Conservation (phyloP, 306 rosid genomes). For the Lithocarpus polystachyus region DNA sequence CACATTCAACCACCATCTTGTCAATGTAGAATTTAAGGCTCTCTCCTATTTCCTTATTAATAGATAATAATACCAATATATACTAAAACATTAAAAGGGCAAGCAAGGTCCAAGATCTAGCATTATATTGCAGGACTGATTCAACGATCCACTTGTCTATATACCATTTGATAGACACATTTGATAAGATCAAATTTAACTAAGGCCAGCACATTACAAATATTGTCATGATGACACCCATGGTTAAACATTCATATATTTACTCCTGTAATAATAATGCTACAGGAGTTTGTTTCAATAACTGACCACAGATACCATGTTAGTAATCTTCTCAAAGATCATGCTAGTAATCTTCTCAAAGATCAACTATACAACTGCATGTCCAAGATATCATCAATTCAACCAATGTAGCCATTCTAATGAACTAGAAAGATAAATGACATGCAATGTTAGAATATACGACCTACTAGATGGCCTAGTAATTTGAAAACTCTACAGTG, state of each 20-base stretch:
- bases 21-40: slow-evolving; percentile 14
- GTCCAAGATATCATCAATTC: not conserved
- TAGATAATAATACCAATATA: not conserved
- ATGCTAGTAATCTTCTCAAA: not conserved
- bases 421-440: not conserved
- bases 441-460: not conserved
- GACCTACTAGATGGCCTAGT: not conserved
- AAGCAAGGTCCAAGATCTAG: not conserved
- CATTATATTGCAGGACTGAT: not conserved
- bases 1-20: slow-evolving; percentile 20
- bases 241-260: not conserved
- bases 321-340: too few relatives aligned
- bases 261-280: not conserved
- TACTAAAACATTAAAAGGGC: not conserved
- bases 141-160: too few relatives aligned
- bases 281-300: not conserved
- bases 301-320: not conserved
- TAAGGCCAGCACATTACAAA: not conserved
- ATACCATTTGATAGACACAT: not conserved
- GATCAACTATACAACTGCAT: not conserved
- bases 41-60: not conserved
- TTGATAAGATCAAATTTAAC: not conserved
- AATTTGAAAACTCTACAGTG: too few relatives aligned
- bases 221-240: not conserved
- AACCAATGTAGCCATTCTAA: not conserved